Base-by-base conservation (phyloP, 2,329 filamentous ascomycete genomes). In the Sclerotiophoma versabilis region DNA sequence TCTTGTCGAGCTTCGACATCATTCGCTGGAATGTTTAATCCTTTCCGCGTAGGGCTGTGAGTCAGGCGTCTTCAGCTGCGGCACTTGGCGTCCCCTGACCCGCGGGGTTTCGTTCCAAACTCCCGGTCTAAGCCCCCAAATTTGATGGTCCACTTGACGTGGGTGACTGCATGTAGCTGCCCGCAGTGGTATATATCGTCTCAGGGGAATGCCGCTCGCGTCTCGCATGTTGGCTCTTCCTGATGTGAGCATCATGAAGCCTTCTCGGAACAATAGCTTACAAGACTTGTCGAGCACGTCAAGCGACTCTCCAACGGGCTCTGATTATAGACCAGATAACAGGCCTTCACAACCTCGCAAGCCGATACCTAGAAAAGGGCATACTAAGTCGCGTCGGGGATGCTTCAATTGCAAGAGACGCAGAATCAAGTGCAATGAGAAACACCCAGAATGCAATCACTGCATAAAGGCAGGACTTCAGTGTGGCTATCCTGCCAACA, bases 371-470 rank as follows among this genome's bases (percentile, higher is more conserved):
- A 64, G 86, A 49, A 80, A 84, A 57, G 85, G 86, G 0, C 87
- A 89, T 59, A 88, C 84, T 10, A 89, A 89, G 71, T 87, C 84
- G 44, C 80, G 87, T 20, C 78, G 82, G 14, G 87, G 86, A 8
- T 89, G 87, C 72, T 88, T 82, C 70, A 87, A 87, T 68, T 89
- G 87, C 76, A 89, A 89, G 72, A 79, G 83, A 50, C 77, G 86
- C 33, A 82, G 86, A 54, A 88, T 89, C 70, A 89, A 88, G 82
- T 89, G 87, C 68, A 86, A 87, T 74, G 87, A 89, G 71, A 85
- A 78, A n/a, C 81, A 77, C 25, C 87, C 87, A 23, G 76, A 82
- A 10, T 89, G 87, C 64, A 82, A 81, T 1, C 85, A 89, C 66
- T 89, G 87, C 68, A 71, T 79, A 46, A 88, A 87, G 74, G 83